These are phyloP conservation scores for Russula vinacea DNA, from an alignment of 768 basidiomycete species.

Conservation along the genomic window DNA sequence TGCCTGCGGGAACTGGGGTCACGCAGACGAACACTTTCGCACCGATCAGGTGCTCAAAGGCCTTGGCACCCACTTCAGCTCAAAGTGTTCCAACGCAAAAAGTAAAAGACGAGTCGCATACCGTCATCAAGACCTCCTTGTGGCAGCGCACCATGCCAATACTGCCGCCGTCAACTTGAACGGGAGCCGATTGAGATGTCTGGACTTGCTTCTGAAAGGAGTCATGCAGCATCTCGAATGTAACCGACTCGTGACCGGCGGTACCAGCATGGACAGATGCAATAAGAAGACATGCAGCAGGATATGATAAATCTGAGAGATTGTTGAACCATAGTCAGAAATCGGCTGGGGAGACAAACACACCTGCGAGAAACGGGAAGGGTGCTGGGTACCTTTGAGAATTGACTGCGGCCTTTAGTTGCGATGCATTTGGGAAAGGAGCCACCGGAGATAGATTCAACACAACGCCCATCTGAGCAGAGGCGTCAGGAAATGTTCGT, in stretches of 20 bases:
- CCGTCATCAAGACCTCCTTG: slow-evolving; percentile 61
- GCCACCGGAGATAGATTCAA: slow-evolving; percentile 47
- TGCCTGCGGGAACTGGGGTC: slow-evolving; percentile 46
- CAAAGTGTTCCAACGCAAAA: slow-evolving; percentile 2
- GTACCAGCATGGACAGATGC: slow-evolving; percentile 76
- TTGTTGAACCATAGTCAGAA: slow-evolving; percentile 15
- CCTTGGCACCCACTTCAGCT: slow-evolving; percentile 43
- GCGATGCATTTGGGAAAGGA: slow-evolving; percentile 52
- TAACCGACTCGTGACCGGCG: slow-evolving; percentile 75
- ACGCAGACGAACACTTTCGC: slow-evolving; percentile 55
- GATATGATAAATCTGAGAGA: slow-evolving; percentile 65
- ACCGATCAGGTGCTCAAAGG: slow-evolving; percentile 67
- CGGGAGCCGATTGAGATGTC: slow-evolving; percentile 67
- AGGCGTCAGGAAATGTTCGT: slow-evolving; percentile 6
- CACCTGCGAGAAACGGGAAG: slow-evolving; percentile 55
- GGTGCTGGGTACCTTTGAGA: slow-evolving; percentile 56
- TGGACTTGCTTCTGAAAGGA: slow-evolving; percentile 73
- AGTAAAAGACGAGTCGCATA: slow-evolving; percentile 39
- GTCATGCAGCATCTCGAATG: slow-evolving; percentile 88
- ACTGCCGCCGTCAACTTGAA: slow-evolving; percentile 63
- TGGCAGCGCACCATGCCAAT: slow-evolving; percentile 72
- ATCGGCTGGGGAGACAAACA: slow-evolving; percentile 28
- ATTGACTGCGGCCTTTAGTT: slow-evolving; percentile 44
- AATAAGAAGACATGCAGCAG: slow-evolving; percentile 77
- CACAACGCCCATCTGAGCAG: slow-evolving; percentile 44